Base-by-base conservation (phyloP, 2,329 filamentous ascomycete genomes). In the Pyrenochaeta sp. region DNA sequence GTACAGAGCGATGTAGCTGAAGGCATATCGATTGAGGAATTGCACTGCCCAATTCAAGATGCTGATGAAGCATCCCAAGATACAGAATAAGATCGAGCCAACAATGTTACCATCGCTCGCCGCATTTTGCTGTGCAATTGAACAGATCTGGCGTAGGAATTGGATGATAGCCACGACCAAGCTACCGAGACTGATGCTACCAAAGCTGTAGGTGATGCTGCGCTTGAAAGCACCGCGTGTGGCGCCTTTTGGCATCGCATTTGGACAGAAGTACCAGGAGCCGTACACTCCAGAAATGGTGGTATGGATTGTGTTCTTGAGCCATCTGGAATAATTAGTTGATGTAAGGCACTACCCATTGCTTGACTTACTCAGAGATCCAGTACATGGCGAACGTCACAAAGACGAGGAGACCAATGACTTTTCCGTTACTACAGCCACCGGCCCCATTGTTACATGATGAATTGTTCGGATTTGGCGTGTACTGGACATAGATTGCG, bases 321-420 rank as follows among this genome's bases (percentile, higher is more conserved):
- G 76, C 81, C 88, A 93, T 69, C 60, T 61, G 19, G 10, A 7
- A 11, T 15, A 8, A 17, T 63, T 21, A 63, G 54, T 86, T 67
- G 95, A n/a, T n/a, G n/a, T n/a, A n/a, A n/a, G n/a, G n/a, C n/a
- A n/a, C n/a, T n/a, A n/a, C n/a, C n/a, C n/a, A n/a, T n/a, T n/a
- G n/a, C 2, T 5, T 4, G 11, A 72, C 61, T 47, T 54, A 65
- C 57, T 97, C 93, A 2, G 89, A 87, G 53, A 96, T 86, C 93
- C 93, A 97, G 74, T 95, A 96, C 73, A 86, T 89, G 39, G 91
- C 87, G 62, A 97, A 96, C 0, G 91, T 96, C 56, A 91, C 82
- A 68, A 95, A 96, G 13, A 87, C 89, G 4, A 96, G 77, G 20
- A 96, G 74, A 0, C 92, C 92, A 48, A 91, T 92, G 30, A 96